A percentile compares a stretch with the other conserved stretches of the same genome.
phyloP scores from a whole-genome alignment of 2,329 filamentous ascomycete genomes.

The Fusarium illudens region DNA sequence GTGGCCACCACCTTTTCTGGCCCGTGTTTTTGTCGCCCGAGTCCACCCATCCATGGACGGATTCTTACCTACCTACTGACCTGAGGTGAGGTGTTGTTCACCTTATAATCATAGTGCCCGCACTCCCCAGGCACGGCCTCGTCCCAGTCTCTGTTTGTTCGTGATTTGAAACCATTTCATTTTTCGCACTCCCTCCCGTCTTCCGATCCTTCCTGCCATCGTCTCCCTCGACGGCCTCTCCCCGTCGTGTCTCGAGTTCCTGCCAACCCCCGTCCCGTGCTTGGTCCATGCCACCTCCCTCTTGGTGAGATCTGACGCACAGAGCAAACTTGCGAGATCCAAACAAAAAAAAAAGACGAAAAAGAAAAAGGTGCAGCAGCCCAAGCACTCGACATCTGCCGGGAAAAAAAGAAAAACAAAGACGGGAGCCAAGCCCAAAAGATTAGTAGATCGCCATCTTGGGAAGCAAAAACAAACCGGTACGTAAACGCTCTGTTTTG shows the following conservation, averaged over 20 bases:
- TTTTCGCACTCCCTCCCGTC: constrained; percentile 17
- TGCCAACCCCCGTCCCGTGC: constrained; percentile 36
- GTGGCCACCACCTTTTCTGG: constrained; percentile 20
- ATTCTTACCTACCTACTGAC: too few relatives aligned
- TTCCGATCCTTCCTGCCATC: constrained; percentile 25
- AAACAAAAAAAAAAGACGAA: constrained; percentile 13
- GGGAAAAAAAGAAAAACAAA: constrained; percentile 16
- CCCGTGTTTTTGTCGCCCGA: constrained; percentile 17
- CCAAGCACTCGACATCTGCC: constrained; percentile 9
- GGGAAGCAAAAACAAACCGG: constrained; percentile 1
- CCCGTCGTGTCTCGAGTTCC: constrained; percentile 25
- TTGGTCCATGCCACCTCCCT: constrained; percentile 38
- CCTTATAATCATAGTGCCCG: constrained; percentile 29
- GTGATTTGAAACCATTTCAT: constrained; percentile 40
- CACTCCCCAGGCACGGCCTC: constrained; percentile 25
- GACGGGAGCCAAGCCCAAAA: constrained; percentile 14
- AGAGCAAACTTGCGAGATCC: constrained; percentile 38
- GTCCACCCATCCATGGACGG: too few relatives aligned
- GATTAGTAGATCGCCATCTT: constrained; percentile 1
- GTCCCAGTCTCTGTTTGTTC: constrained; percentile 40
- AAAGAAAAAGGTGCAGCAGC: background rate
- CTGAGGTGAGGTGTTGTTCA: constrained; percentile 22
- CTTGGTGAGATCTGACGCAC: constrained; percentile 40
- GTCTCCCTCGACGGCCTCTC: constrained; percentile 9
- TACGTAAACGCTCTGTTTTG: background rate